Percentiles rank a stretch among this genome's conserved stretches.
Conservation (phyloP, 2,329 filamentous ascomycete species). For the Monosporascus sp. region DNA sequence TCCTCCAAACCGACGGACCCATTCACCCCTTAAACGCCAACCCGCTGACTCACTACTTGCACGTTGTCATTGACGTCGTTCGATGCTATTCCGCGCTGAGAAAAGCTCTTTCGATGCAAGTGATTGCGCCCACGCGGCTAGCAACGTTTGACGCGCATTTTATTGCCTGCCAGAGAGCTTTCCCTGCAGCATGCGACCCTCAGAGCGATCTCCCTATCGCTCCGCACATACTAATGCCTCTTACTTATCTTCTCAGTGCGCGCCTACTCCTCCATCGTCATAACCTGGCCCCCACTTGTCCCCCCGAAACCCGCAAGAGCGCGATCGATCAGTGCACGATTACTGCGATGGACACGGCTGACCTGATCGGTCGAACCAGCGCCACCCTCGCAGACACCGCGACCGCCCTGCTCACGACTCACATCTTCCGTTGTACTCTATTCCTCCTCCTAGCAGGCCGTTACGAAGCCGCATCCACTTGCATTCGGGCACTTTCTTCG, state of each 20-base stretch:
- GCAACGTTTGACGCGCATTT: constrained; percentile 81
- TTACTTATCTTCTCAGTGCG: constrained; percentile 74
- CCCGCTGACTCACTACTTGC: constrained; percentile 62
- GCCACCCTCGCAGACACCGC: constrained; percentile 59
- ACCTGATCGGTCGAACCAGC: constrained; percentile 63
- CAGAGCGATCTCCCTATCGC: constrained; percentile 63
- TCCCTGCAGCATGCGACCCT: constrained; percentile 69
- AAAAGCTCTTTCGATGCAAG: constrained; percentile 62
- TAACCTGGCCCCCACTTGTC: constrained; percentile 71
- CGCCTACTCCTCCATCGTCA: constrained; percentile 85
- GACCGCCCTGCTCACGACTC: constrained; percentile 70
- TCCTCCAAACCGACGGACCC: constrained; percentile 56
- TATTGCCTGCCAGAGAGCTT: constrained; percentile 64
- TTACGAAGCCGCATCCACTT: constrained; percentile 65
- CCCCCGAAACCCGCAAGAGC: constrained; percentile 56
- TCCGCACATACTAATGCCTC: constrained; percentile 66
- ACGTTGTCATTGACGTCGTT: constrained; percentile 76
- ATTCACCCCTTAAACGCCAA: constrained; percentile 44
- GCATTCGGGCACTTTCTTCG: constrained; percentile 64
- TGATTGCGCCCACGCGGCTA: constrained; percentile 61
- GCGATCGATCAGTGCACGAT: constrained; percentile 74
- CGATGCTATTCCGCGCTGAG: constrained; percentile 70
- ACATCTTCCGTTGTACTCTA: constrained; percentile 82
- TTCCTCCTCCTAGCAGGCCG: constrained; percentile 72
- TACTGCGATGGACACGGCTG: constrained; percentile 72